Conservation (phyloP, 768 basidiomycete species). For the Exsudoporus frostii region DNA sequence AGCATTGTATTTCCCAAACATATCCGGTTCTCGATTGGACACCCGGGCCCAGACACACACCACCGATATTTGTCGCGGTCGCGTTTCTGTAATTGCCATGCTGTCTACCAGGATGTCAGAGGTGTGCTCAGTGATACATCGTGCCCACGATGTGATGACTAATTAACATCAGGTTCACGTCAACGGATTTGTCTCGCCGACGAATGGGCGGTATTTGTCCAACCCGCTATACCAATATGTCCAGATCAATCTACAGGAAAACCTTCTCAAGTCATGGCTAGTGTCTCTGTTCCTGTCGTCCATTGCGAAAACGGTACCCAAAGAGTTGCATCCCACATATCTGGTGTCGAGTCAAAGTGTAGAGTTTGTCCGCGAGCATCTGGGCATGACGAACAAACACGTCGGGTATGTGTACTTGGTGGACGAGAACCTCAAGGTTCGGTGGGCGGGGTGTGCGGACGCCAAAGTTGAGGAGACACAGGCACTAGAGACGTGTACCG, state of each 20-base stretch:
- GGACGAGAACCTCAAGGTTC: conserved; percentile 77
- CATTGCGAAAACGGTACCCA: conserved; percentile 64
- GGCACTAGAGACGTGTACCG: conserved; percentile 64
- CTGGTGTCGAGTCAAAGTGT: conserved; percentile 80
- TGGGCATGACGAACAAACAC: conserved; percentile 87
- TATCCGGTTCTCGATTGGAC: conserved; percentile 67
- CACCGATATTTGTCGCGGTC: conserved; percentile 70
- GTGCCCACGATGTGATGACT: neutral
- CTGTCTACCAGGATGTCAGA: conserved; percentile 87
- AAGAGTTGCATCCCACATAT: conserved; percentile 64
- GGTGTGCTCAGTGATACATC: conserved; percentile 49
- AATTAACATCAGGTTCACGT: conserved; percentile 61
- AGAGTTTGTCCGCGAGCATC: conserved; percentile 78
- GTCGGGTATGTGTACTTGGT: conserved; percentile 92
- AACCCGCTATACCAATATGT: conserved; percentile 68
- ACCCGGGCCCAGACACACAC: conserved; percentile 62
- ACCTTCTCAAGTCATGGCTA: conserved; percentile 86
- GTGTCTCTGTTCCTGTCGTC: conserved; percentile 80
- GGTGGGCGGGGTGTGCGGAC: conserved; percentile 92
- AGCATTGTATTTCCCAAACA: conserved; percentile 89
- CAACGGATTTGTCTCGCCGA: conserved; percentile 61
- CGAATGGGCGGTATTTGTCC: conserved; percentile 47
- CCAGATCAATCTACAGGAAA: conserved; percentile 93
- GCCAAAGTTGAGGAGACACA: conserved; percentile 71
- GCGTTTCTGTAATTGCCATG: conserved; percentile 77